phyloP scores from a whole-genome alignment of 805 yeast genomes.

The Saccharomycopsis capsularis region DNA sequence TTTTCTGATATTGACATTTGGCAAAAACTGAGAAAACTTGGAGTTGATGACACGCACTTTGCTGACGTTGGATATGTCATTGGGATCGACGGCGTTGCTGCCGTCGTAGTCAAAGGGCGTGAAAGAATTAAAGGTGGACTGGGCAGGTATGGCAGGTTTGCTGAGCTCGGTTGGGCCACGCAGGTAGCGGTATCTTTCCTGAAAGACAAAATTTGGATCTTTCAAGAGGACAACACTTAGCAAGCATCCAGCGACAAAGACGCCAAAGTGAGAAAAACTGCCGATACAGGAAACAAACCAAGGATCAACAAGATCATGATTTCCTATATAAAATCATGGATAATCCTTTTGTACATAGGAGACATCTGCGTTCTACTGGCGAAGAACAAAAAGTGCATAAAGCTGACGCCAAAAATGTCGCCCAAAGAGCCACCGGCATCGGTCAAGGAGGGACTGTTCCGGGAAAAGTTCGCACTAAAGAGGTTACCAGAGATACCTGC shows the following conservation, averaged over 20 bases:
- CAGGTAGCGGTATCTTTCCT: constrained; percentile 21
- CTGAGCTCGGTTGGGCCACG: constrained; percentile 20
- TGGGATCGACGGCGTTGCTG: background rate
- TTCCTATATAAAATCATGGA: constrained; percentile 46
- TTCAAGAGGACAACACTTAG: constrained; percentile 43
- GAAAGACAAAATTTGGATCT: constrained; percentile 44
- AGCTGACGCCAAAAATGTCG: constrained; percentile 59
- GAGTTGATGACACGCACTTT: constrained; percentile 22
- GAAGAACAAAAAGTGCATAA: constrained; percentile 44
- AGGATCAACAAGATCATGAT: constrained; percentile 51
- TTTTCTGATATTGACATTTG: constrained; percentile 27
- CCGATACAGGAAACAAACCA: constrained; percentile 66
- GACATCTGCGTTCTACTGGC: constrained; percentile 43
- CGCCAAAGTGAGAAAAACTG: constrained; percentile 71
- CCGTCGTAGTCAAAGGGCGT: constrained; percentile 23
- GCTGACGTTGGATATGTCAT: constrained; percentile 23
- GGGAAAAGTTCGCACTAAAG: constrained; percentile 63
- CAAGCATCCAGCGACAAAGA: constrained; percentile 55
- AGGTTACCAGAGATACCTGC: constrained; percentile 63
- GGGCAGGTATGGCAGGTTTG: constrained; percentile 22
- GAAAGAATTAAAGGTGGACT: constrained; percentile 19
- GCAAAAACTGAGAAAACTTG: constrained; percentile 22
- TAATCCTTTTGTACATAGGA: constrained; percentile 39
- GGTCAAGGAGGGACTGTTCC: constrained; percentile 56
- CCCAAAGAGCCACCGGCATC: constrained; percentile 71